Evolutionary conservation across 2,329 filamentous ascomycete species (phyloP), one percentile per base, ranked within the genome.

Genomic region (Colletotrichum sp.): DNA sequence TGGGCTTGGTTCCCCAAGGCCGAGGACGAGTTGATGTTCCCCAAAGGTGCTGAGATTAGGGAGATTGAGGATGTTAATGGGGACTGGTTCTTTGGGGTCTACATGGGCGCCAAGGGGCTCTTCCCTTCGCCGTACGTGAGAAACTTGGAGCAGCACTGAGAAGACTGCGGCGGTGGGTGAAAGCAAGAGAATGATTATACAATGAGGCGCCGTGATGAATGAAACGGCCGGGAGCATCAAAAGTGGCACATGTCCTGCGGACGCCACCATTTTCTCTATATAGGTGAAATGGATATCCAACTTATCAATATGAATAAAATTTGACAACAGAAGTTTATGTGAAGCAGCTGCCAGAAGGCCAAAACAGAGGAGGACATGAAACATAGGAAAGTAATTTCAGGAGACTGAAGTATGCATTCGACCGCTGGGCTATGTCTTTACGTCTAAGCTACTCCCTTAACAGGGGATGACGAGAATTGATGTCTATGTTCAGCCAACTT

Each of bases 21-120:
- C 2, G 88, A 87, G 24, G 95, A 98, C 82, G 96, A 99, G 85
- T 85, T 99, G 55, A 84, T 93, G 77, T 98, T 99, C 80, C 96
- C 96, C 0, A 93, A 92, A 67, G 93, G 94, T 12, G 96, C 96
- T 0, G 95, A 97, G 84, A 91, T 99, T 16, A 89, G 90, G 8
- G 96, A 99, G 86, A 92, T 94, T 48, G 94, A 96, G 82, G 94
- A 97, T 83, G 92, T 98, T 64, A 98, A 98, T 83, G 95, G 93
- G 22, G 96, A 98, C 83, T 99, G 96, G 96, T 96, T 91, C 81
- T 94, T 93, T 86, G 96, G 96, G 1, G 92, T 92, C 32, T 98
- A 98, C 87, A 96, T 95, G 85, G 96, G 95, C 1, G 87, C 86
- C 28, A 93, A 92, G 79, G 96, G 95, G 0, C 80, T 98, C 78